Base-by-base conservation (phyloP, 495 filamentous ascomycete species). In the Xylaria venustula region DNA sequence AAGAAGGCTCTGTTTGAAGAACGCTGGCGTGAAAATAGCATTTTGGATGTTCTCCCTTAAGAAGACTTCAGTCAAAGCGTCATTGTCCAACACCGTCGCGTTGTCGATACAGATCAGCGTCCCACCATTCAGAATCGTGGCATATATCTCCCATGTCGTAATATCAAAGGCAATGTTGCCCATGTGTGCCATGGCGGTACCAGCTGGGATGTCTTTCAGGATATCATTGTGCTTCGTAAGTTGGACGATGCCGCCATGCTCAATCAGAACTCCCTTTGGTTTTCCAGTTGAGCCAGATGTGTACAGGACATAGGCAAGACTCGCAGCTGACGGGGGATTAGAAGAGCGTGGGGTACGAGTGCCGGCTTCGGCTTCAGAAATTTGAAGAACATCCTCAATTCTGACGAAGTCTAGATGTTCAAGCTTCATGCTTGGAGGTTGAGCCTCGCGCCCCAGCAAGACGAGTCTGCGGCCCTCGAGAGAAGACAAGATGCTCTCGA, bases 251-350 rank as follows among this genome's bases (percentile, higher is more conserved):
- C 69, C 67, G 42, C 53, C 59, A 62, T 75, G 73, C 2, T 66
- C 64, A 28, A 75, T 69, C 17, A 71, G 54, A 0, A 72, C 73
- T 8, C 76, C 76, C 48, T 79, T 78, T 0, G 77, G 76, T 25
- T 66, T 68, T 14, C 75, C 76, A 0, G 77, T 80, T 54, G 64
- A 73, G 42, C 75, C 77, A 2, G 77, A 79, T 0, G 75, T 79
- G 63, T 75, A 78, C 45, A 52, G 36, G 9, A 52, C 49, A 25
- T 52, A 52, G 17, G 49, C 49, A 23, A 52, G 32, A n/a, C 32
- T 40, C 4, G 17, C n/a, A 15, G 30, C 19, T 19, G 49, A 52
- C n/a, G 49, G 30, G 4, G 19, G 2, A 12, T 11, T 5, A 34
- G 30, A 34, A 34, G 30, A 5, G 30, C 5, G 30, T 5, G 49